These are phyloP conservation scores for Byssothecium circinans DNA, from an alignment of 2,329 filamentous ascomycete species.

Conservation along the genomic window DNA sequence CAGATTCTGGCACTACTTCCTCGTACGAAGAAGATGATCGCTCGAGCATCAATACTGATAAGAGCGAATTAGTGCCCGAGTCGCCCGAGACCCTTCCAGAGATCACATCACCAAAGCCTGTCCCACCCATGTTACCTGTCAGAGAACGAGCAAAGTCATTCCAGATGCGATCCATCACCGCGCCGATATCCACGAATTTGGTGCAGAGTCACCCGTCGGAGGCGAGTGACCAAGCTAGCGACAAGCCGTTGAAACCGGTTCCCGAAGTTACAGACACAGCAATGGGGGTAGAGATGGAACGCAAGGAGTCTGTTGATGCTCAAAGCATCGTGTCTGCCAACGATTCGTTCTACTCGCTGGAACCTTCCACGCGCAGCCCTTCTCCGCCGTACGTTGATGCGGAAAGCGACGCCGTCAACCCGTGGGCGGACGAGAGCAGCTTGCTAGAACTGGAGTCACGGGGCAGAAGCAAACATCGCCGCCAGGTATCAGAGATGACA, in stretches of 20 bases:
- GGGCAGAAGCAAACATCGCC: conserved; percentile 37
- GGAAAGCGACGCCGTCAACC: conserved; percentile 29
- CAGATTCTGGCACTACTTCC: conserved; percentile 33
- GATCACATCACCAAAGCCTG: conserved; percentile 14
- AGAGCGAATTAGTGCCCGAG: conserved; percentile 26
- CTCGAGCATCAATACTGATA: conserved; percentile 37
- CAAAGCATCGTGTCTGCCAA: conserved; percentile 37
- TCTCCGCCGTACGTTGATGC: conserved; percentile 38
- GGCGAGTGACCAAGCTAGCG: conserved; percentile 20
- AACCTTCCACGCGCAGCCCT: conserved; percentile 26
- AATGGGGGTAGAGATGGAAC: conserved; percentile 18
- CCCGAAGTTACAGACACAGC: conserved; percentile 10
- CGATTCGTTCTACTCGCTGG: conserved; percentile 44
- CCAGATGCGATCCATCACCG: conserved; percentile 32
- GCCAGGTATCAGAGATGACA: conserved; percentile 42
- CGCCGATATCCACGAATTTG: conserved; percentile 15
- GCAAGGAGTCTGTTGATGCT: conserved; percentile 30
- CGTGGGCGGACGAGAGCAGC: conserved; percentile 24
- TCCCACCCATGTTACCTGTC: conserved; percentile 26
- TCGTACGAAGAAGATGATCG: conserved; percentile 40
- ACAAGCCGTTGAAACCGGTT: conserved; percentile 6
- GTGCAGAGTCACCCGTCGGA: conserved; percentile 19
- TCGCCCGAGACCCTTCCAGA: conserved; percentile 24
- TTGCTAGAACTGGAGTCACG: conserved; percentile 16
- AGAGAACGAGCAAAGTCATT: conserved; percentile 36